Evolutionary conservation across 2,329 filamentous ascomycete genomes (phyloP), one percentile per base, ranked within the genome.

Genomic region (Colletotrichum sp.): DNA sequence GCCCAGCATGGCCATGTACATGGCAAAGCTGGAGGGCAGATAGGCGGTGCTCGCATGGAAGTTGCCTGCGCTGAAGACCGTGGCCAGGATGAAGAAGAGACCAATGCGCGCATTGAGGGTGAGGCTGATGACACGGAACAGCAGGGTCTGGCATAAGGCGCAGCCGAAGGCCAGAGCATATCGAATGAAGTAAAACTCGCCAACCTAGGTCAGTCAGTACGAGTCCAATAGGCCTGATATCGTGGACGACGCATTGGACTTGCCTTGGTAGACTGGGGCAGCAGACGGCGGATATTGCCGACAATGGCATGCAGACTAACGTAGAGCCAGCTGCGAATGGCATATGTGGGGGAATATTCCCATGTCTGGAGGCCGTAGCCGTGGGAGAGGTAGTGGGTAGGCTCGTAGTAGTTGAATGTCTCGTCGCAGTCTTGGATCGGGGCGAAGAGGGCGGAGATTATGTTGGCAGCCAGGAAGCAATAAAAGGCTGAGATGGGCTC

Each of bases 331-430:
- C 96, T 98, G 78, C 97, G 93, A 80, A 99, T 98, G 67, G 96
- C 95, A 85, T 95, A 99, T 74, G 96, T 93, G 7, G 97, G 97
- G 1, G 96, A 98, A 86, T 99, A 99, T 85, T 99, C 97, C 97
- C 97, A 99, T 2, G 97, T 99, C 87, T 99, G 96, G 67, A 98
- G 89, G 52, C 96, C 97, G 82, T 98, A 96, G 80, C 95, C 95
- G 87, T 98, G 96, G 75, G 93, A 94, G 32, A 99, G 90, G 85
- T 98, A 99, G 85, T 99, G 97, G 0, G 96, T 93, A 0, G 97
- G 96, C 81, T 99, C 97, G 96, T 96, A 99, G 88, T 98, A 99
- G 84, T 99, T 99, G 90, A 98, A 99, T 13, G 96, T 96, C 87
- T 99, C 97, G 81, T 99, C 97, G 83, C 97, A 99, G 85, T 99